Conservation (phyloP, 2,329 filamentous ascomycete genomes). For the Trichophyton mentagrophytes region DNA sequence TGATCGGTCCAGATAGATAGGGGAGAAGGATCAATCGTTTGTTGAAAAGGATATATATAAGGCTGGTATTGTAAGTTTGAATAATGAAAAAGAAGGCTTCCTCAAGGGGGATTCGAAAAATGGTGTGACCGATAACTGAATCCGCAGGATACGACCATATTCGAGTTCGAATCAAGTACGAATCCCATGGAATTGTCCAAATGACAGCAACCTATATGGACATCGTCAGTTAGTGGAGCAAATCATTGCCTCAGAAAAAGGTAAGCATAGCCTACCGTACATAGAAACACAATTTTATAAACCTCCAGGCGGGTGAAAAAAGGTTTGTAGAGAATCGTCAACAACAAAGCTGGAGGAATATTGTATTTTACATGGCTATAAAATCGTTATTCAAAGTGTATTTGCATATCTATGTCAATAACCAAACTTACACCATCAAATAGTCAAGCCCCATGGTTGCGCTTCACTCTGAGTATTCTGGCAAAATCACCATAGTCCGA, state of each 20-base stretch:
- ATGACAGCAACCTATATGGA: neutral
- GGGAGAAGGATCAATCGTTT: neutral
- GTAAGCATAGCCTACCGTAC: neutral
- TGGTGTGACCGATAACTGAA: neutral
- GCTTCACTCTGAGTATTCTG: neutral
- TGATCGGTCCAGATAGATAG: neutral
- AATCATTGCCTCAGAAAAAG: neutral
- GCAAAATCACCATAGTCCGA: too few relatives aligned
- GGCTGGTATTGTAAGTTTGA: neutral
- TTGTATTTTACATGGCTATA: neutral
- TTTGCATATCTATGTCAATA: neutral
- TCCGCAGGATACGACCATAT: neutral
- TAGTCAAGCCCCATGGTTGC: neutral
- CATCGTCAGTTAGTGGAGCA: neutral
- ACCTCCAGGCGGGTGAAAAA: neutral
- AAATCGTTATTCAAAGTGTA: neutral
- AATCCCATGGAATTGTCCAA: neutral
- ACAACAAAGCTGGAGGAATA: neutral
- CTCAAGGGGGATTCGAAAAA: neutral
- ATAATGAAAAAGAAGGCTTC: neutral
- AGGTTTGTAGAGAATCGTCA: neutral
- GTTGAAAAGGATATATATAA: neutral
- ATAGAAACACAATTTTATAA: neutral
- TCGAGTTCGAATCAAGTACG: neutral
- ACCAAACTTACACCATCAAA: neutral